Evolutionary conservation across 2,329 filamentous ascomycete genomes (phyloP), one percentile per base, ranked within the genome.

Genomic region (Penicillium corylophilum): DNA sequence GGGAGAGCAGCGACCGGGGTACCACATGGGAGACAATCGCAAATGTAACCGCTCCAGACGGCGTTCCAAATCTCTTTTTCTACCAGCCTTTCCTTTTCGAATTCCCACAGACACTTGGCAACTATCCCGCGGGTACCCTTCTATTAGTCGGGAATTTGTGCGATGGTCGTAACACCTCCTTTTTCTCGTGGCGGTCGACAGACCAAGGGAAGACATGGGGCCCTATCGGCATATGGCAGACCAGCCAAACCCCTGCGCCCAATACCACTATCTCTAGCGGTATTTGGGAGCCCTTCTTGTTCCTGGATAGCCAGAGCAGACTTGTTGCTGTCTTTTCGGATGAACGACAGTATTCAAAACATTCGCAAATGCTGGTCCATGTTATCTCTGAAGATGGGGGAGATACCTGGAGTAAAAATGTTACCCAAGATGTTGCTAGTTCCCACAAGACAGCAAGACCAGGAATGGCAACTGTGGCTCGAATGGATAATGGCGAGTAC

Each of bases 61-160:
- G 13, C 8, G 15, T 12, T 20, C 22, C 46, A 12, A 35, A 28
- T 15, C 28, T 13, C 13, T 39, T 16, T 3, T 20, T 16, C 22
- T 44, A 8, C 16, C 16, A 38, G 18, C 38, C 47, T 13, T 50
- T 46, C 43, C 33, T 55, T 16, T 52, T 54, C 43, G 50, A 56
- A 39, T 54, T 56, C 36, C 53, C 54, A 29, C 44, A 51, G 29
- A 45, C 48, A 33, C 46, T 51, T 26, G 49, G 50, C 18, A 49
- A 49, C n/a, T 49, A 53, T 28, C 50, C 50, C 13, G 42, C 41
- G 24, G 50, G 50, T 33, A 53, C 50, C 20, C 26, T 53, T 16
- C 50, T 53, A 4, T 29, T 53, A 6, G 50, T 53, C 26, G 50
- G 50, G 4, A 53, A 53, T 36, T 20, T 53, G 33, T 13, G 20